These are phyloP conservation scores for Aspergillus phoenicis DNA, from an alignment of 2,329 filamentous ascomycete species.

Conservation along the genomic window DNA sequence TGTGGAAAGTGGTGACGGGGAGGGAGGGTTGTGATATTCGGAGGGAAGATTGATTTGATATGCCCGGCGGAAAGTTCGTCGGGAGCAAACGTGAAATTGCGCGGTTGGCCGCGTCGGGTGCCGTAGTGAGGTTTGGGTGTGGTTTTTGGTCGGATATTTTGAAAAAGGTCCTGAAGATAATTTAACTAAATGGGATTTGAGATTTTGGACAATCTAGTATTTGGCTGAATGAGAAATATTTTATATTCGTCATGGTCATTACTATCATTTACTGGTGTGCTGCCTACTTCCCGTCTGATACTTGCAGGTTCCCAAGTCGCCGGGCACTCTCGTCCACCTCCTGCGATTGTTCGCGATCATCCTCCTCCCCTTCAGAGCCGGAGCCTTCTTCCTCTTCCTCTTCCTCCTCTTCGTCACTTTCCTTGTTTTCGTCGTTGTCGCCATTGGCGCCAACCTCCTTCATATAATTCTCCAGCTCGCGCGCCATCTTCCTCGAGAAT, in stretches of 20 bases:
- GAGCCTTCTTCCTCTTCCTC: not conserved
- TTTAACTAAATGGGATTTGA: not conserved
- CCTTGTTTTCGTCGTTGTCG: slow-evolving; percentile 33
- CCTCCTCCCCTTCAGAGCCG: slow-evolving; percentile 29
- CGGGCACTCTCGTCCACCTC: slow-evolving; percentile 22
- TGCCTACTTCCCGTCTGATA: slow-evolving; percentile 30
- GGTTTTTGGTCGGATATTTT: not conserved
- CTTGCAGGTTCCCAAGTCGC: slow-evolving; percentile 34
- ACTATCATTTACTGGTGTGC: slow-evolving; percentile 25
- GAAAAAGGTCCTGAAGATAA: not conserved
- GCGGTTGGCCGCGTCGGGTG: slow-evolving; percentile 37
- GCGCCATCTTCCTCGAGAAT: slow-evolving; percentile 95
- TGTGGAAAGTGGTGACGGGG: slow-evolving; percentile 6
- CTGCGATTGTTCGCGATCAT: slow-evolving; percentile 18
- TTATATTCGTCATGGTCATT: slow-evolving; percentile 27
- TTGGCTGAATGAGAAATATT: not conserved
- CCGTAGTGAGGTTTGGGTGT: slow-evolving; percentile 26
- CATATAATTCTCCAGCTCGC: slow-evolving; percentile 90
- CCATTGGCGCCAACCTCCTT: slow-evolving; percentile 65
- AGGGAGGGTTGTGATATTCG: not conserved
- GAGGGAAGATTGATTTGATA: not conserved
- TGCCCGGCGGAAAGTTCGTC: slow-evolving; percentile 32
- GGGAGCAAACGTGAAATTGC: slow-evolving; percentile 29
- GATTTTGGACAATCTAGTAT: no score
- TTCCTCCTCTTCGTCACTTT: slow-evolving; percentile 32